Conservation (phyloP, 2,329 filamentous ascomycete species). For the Colletotrichum sp. region DNA sequence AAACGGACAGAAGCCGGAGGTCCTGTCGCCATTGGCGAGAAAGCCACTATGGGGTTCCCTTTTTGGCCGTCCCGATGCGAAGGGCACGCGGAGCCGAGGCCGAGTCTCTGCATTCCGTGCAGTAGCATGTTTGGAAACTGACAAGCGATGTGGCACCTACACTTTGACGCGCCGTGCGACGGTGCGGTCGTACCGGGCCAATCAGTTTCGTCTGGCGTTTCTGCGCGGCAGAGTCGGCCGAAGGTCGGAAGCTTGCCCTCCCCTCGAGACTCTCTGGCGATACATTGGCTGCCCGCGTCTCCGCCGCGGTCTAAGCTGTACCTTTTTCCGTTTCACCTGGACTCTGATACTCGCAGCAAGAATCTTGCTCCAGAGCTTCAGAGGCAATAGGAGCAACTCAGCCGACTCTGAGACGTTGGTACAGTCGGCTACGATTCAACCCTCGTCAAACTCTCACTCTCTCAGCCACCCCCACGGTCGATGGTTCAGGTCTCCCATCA, state of each 20-base stretch:
- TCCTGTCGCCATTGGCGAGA: neutral
- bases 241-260: neutral
- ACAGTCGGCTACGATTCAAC: neutral
- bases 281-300: neutral
- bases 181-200: neutral
- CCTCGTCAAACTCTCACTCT: neutral
- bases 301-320: neutral
- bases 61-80: constrained; percentile 14
- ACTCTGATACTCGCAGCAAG: constrained; percentile 8
- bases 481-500: neutral
- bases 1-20: neutral
- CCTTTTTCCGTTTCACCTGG: constrained; percentile 9
- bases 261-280: neutral
- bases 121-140: neutral
- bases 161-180: constrained; percentile 18
- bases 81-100: neutral
- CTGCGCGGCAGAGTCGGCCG: constrained; percentile 2
- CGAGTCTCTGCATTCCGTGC: neutral
- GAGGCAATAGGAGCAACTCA: neutral
- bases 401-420: constrained; percentile 7
- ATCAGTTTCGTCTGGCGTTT: constrained; percentile 4
- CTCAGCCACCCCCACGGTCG: neutral
- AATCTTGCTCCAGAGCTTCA: neutral
- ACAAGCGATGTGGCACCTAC: constrained; percentile 4
- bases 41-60: neutral